Percentiles rank a stretch among this genome's conserved stretches.
phyloP scores from a whole-genome alignment of 805 yeast species.

The Metschnikowia peoriensis region DNA sequence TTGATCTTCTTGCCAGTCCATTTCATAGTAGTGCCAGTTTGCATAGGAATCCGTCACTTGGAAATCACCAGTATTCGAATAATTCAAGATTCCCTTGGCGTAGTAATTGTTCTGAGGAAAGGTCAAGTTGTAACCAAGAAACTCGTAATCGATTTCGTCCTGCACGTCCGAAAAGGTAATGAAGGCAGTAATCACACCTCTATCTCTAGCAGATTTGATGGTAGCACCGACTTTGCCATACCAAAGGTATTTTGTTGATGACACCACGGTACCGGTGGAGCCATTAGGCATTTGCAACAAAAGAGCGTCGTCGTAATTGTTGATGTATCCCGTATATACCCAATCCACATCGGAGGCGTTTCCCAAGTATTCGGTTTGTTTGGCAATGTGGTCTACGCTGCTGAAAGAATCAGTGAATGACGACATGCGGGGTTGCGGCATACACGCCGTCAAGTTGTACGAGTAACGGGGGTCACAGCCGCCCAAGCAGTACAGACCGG shows the following conservation, averaged over 20 bases:
- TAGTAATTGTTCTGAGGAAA: constrained; percentile 77
- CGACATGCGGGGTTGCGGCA: constrained; percentile 81
- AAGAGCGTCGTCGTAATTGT: constrained; percentile 49
- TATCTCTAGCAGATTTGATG: constrained; percentile 68
- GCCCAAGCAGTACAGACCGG: constrained; percentile 75
- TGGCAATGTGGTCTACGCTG: constrained; percentile 24
- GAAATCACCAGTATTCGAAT: constrained; percentile 52
- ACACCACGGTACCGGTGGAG: constrained; percentile 73
- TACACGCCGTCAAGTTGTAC: constrained; percentile 63
- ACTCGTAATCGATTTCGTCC: constrained; percentile 90
- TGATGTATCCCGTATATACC: constrained; percentile 64
- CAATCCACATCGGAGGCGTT: constrained; percentile 66
- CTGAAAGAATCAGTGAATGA: constrained; percentile 44
- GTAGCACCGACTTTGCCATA: constrained; percentile 75
- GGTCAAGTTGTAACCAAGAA: constrained; percentile 70
- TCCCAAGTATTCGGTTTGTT: constrained; percentile 55
- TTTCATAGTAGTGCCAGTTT: constrained; percentile 68
- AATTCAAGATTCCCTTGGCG: constrained; percentile 70
- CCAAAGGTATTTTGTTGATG: constrained; percentile 81
- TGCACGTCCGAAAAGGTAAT: constrained; percentile 79
- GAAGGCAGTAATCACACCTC: constrained; percentile 82
- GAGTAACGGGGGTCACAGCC: constrained; percentile 84
- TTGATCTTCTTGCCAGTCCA: constrained; percentile 80
- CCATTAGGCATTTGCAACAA: constrained; percentile 74
- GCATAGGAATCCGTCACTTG: constrained; percentile 54